Evolutionary conservation across 257 asterid genomes (phyloP), one percentile per base, ranked within the genome.

Genomic region (Paraleonurus japonicus): DNA sequence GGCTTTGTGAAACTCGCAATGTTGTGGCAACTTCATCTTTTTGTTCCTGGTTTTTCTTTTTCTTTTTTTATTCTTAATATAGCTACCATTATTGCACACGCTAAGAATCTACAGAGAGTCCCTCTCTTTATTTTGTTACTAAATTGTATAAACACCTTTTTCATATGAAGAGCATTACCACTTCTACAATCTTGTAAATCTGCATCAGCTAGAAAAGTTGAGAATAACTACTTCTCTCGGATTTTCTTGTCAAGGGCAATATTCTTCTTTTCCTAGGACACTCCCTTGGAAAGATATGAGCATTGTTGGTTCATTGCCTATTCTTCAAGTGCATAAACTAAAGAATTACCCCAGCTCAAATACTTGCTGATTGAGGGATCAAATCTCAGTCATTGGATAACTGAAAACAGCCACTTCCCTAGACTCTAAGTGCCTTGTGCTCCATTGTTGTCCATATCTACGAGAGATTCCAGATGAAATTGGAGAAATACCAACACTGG

Each of bases 251-350:
- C 8, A 10, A 62, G 67, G 59, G 8, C 15, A 15, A 4, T 10
- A 2, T 22, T 67, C 60, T n/a, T 26, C 0, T 58, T 58, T 70
- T 33, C 75, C 75, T 4, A n/a, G 9, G 3, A 59, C 32, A 5
- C 59, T 57, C 16, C 30, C 75, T 15, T 70, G 75, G 75, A 1
- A 17, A 39, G 26, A 70, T 17, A 39, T 70, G 67, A 4, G 5
- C 5, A 39, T 58, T 24, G 5, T 70, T 22, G 75, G 75, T 41
- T 70, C 48, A 3, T 43, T 70, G 58, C 67, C 67, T 70, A 70
- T 41, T 10, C 68, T 70, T 41, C 30, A 43, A 70, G 67, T 70
- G 48, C 75, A 58, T 17, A 58, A 70, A 26, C 60, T 70, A 1
- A 7, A 0, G 3, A 4, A 22, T 1, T 0, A 39, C 0, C 59